Base-by-base conservation (phyloP, 2,329 filamentous ascomycete species). In the Gliomastix tumulicola region DNA sequence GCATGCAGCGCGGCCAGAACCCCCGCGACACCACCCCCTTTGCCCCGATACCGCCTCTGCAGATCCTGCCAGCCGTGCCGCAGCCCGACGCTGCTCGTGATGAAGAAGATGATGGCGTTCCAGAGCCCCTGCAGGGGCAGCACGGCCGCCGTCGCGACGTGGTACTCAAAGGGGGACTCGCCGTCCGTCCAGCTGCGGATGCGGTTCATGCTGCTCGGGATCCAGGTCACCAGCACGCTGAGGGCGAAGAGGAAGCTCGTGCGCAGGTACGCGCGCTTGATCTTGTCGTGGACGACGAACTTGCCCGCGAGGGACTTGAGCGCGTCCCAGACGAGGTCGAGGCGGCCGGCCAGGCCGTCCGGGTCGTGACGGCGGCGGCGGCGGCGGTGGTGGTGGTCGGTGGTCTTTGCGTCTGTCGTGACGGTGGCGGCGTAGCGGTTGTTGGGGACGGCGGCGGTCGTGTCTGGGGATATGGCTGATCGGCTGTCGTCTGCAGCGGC, bases 71-170 rank as follows among this genome's bases (percentile, higher is more conserved):
- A 40, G 3, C 34, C 32, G 11, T 30, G 30, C 23, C 32, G 47
- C 13, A 62, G 43, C 2, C 44, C 43, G 2, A 21, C 35, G 62
- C 65, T 71, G 44, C 69, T 85, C 2, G 83, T 84, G 6, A 74
- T 72, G 41, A 84, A 75, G 59, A 88, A 90, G 38, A 92, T 86
- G 36, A 86, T 62, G 21, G 79, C 74, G 51, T 90, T 90, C 84
- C 85, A 89, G 21, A 88, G 74, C 1, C 86, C 86, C 55, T 90
- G 86, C 2, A 88, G 65, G 0, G 86, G 84, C 5, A 90, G 66
- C 0, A 89, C 84, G 3, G 85, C 68, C 3, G 82, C 79, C 7
- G 81, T 79, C 2, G 76, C 73, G 35, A 87, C 71, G 51, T 84
- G 82, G 35, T 88, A 74, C 10, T 69, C 72, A 52, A 79, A 89